Evolutionary conservation across 129 eudicot species (phyloP).

Genomic region (Dittrichia graveolens): DNA sequence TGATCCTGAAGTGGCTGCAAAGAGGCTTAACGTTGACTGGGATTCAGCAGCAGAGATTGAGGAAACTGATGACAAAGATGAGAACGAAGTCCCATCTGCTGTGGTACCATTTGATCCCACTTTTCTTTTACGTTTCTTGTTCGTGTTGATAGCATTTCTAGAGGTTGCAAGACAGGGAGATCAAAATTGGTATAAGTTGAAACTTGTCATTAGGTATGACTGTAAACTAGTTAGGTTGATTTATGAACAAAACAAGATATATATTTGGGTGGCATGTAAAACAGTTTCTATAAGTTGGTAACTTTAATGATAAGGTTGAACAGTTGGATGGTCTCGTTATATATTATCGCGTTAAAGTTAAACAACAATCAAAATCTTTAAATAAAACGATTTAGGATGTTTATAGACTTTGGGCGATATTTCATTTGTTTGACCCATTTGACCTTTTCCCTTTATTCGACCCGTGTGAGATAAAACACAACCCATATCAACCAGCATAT

Average conservation of each 20-base stretch:
- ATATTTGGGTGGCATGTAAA: too few relatives aligned
- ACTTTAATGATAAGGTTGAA: too few relatives aligned
- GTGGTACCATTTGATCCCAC: conserved; percentile 49
- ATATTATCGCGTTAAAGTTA: too few relatives aligned
- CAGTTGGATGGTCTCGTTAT: too few relatives aligned
- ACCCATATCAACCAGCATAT: too few relatives aligned
- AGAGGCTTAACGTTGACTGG: conserved; percentile 88
- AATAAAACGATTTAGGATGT: not conserved
- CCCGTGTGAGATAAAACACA: not conserved
- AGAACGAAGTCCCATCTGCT: conserved; percentile 68
- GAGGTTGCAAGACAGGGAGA: too few relatives aligned
- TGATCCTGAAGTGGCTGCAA: conserved; percentile 80
- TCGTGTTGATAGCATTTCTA: not conserved
- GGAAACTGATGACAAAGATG: conserved; percentile 51
- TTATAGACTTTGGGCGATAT: not conserved
- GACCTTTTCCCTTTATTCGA: not conserved
- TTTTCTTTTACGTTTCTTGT: not conserved
- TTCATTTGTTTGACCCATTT: not conserved
- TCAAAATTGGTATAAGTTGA: too few relatives aligned
- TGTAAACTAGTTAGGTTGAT: too few relatives aligned
- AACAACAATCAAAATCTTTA: not conserved
- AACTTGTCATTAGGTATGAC: too few relatives aligned
- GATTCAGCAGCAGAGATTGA: conserved; percentile 92
- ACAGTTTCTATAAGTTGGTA: too few relatives aligned
- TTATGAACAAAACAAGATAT: too few relatives aligned